phyloP scores from a whole-genome alignment of 495 filamentous ascomycete species.

The Aspergillus baeticus region DNA sequence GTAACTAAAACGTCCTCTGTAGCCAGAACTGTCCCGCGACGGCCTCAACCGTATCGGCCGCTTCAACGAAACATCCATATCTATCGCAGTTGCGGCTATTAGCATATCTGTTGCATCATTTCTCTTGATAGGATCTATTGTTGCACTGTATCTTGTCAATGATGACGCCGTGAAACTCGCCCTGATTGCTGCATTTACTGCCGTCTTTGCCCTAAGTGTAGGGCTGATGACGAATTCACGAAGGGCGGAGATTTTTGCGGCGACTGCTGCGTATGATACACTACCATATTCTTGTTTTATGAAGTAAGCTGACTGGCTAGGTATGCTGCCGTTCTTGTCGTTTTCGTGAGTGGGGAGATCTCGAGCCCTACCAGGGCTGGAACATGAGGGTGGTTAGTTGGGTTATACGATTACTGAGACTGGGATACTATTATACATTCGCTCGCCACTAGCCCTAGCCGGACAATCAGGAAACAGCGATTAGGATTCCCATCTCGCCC shows the following conservation, averaged over 20 bases:
- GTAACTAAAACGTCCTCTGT: not conserved
- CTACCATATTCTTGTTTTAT: too few relatives aligned
- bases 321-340: not conserved
- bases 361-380: too few relatives aligned
- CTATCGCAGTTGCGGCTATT: not conserved
- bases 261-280: not conserved
- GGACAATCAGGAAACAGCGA: too few relatives aligned
- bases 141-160: not conserved
- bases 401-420: too few relatives aligned
- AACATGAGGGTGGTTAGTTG: too few relatives aligned
- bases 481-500: too few relatives aligned
- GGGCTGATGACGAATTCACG: not conserved
- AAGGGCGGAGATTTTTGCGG: not conserved
- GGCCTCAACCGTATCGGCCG: not conserved
- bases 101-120: not conserved
- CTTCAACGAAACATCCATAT: not conserved
- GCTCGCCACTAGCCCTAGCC: too few relatives aligned
- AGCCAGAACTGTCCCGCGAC: not conserved
- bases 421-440: too few relatives aligned
- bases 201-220: not conserved
- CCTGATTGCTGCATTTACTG: not conserved
- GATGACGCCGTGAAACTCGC: not conserved
- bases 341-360: too few relatives aligned
- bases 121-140: not conserved
- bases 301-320: too few relatives aligned